Base-by-base conservation (phyloP, 495 filamentous ascomycete species). In the Daldinia loculata region DNA sequence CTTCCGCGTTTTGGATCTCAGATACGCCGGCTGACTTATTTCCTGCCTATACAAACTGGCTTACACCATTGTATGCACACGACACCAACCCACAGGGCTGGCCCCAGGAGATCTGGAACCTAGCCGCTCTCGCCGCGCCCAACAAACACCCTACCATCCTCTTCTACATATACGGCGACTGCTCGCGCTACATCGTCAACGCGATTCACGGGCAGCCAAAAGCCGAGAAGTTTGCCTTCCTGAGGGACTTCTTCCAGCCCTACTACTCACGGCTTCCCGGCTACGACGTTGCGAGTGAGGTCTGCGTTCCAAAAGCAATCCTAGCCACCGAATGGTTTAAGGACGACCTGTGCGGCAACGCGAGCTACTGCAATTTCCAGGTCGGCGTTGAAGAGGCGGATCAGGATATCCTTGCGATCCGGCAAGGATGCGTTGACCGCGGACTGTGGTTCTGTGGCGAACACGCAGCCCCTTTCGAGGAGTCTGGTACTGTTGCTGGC, bases 371-470 rank as follows among this genome's bases (percentile, higher is more conserved):
- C 27, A 94, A 93, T 68, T 93, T 93, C 80, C 90, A 91, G 75
- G 81, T 89, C 43, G 90, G 89, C 0, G 65, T 90, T 7, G 78
- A 84, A 62, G 62, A 67, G 45, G 70, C 62, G 70, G 83, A 83
- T 51, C 71, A 80, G 27, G 92, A 97, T 78, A 84, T 95, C 24
- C 81, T 94, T 52, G 91, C 91, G 1, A 93, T 93, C 34, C 80
- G 95, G 63, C 89, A 90, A 76, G 85, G 95, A 59, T 94, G 92
- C 76, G 91, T 92, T 76, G 93, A 95, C 74, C 90, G 93, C 78
- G 87, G 87, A 0, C 61, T 93, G 11, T 93, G 90, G 91, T 88
- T 93, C 73, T 91, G 90, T 9, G 92, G 92, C 3, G 91, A 94
- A 76, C 91, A 93, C 80, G 92, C 90, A 12, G 87, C 90, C 19